A percentile compares a stretch with the other conserved stretches of the same genome.
These are phyloP conservation scores for Lasiodiplodia sp. DNA, from an alignment of 2,329 filamentous ascomycete genomes.

Conservation along the genomic window DNA sequence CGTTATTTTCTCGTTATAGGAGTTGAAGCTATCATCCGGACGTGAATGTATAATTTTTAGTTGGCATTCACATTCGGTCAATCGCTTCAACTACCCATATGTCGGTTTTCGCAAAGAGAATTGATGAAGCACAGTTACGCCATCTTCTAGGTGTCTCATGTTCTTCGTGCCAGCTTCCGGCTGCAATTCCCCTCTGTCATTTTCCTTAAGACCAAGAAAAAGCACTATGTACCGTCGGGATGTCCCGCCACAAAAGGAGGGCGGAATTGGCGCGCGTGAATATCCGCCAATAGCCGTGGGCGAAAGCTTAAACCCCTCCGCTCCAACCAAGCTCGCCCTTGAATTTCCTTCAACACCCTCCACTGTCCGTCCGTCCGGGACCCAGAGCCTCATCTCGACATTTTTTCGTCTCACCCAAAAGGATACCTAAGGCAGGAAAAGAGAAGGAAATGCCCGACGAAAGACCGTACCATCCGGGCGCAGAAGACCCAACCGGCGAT, in stretches of 20 bases:
- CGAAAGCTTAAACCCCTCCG: not conserved
- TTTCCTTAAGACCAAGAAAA: not conserved
- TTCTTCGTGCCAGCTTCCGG: not conserved
- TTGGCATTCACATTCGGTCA: no score
- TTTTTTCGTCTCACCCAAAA: not conserved
- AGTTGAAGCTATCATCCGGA: no score
- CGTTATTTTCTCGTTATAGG: no score
- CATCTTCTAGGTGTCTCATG: not conserved
- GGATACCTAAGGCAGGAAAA: not conserved
- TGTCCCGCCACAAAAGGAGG: not conserved
- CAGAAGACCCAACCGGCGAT: not conserved
- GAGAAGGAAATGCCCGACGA: not conserved
- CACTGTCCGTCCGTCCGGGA: not conserved
- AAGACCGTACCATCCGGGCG: not conserved
- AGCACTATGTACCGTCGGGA: not conserved
- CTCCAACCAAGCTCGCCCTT: not conserved
- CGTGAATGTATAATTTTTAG: no score
- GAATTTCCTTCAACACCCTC: constrained; percentile 29
- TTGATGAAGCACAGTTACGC: no score
- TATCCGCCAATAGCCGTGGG: constrained; percentile 21
- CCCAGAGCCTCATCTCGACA: not conserved
- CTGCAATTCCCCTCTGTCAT: no score
- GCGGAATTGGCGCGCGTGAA: not conserved
- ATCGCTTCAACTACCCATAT: no score
- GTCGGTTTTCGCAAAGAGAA: no score